Base-by-base conservation (phyloP, 2,329 filamentous ascomycete species). In the Bipolaris oryzae region DNA sequence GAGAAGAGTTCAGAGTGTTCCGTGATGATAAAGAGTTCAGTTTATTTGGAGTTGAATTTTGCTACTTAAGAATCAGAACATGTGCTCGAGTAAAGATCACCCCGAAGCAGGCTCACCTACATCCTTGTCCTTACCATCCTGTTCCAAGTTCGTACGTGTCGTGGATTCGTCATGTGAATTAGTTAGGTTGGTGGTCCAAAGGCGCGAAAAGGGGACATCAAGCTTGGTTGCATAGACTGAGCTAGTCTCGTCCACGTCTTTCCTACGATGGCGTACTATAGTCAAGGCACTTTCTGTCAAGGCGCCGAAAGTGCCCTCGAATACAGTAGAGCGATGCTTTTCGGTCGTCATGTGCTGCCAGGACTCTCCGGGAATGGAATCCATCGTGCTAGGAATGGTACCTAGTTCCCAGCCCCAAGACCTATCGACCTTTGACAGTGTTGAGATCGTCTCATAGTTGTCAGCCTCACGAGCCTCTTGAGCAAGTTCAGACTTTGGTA, bases 251-350 rank as follows among this genome's bases (percentile, higher is more conserved):
- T 50, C 31, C 16, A 50, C 43, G 6, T 34, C 31, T 45, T 33
- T 35, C 34, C 38, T 9, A 34, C 50, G 7, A 33, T 46, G 50
- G 25, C 58, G 61, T 52, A 60, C 68, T 20, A 76, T 48, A 7
- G 61, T 69, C 53, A 77, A 58, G 1, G 87, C 88, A 15, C 82
- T 76, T 48, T 85, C 82, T 0, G 88, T 87, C 16, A 89, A 76
- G 9, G 83, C 86, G 20, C 88, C 88, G 68, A 91, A 91, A 54
- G 82, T 79, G 23, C 74, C 53, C 56, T 60, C 52, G 46, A 67
- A 67, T 1, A 68, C 61, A 34, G 60, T 67, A 42, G 67, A 49
- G 2, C 64, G 55, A 13, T 61, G 57, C 15, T 58, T 49, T 1
- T 49, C 11, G 11, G n/a, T 15, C 25, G n/a, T 3, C 7, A 37